Base-by-base conservation (phyloP, 1,284 basidiomycete species). In the Boletus smithii region DNA sequence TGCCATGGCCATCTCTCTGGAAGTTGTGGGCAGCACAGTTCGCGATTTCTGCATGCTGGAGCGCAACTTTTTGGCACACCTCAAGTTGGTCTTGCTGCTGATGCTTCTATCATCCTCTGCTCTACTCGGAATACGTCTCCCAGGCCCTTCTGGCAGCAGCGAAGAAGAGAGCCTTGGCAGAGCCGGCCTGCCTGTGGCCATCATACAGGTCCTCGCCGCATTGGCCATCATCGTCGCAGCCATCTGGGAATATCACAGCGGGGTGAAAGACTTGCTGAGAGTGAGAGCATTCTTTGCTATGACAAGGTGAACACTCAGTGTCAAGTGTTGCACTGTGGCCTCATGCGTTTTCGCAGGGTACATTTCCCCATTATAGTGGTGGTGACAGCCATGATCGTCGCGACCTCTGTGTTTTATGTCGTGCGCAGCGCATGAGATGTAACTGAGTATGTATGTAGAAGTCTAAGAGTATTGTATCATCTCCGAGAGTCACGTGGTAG, bases 41-140 rank as follows among this genome's bases (percentile, higher is more conserved):
- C 73, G 85, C 56, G 85, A 88, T 60, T 85, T 77, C 52, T 81
- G 78, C 61, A 85, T 88, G 84, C 73, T 88, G 9, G 85, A 88
- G 63, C 73, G 85, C 43, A 88, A 88, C 56, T 68, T 85, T 39
- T 70, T 88, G 20, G 76, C 83, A 0, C 80, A 88, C 59, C 51
- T 84, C 46, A 83, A 79, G 57, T 73, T 88, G 23, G 80, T 77
- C 9, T 67, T 85, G 13, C 67, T 87, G n/a, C 68, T 88, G 11
- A 75, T 75, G 7, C 68, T 88, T 3, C 66, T 86, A 8, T 78
- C 80, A 4, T 77, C 80, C 22, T 85, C 84, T 13, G 68, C 83
- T 39, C 68, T 88, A 18, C 74, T 88, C 11, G 73, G 73, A 34
- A 72, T 74, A 24, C 78, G 81, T 18, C 71, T 88, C 9, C 77